Evolutionary conservation across 495 filamentous ascomycete genomes (phyloP), one percentile per base, ranked within the genome.

Genomic region (Trichoderma virens): DNA sequence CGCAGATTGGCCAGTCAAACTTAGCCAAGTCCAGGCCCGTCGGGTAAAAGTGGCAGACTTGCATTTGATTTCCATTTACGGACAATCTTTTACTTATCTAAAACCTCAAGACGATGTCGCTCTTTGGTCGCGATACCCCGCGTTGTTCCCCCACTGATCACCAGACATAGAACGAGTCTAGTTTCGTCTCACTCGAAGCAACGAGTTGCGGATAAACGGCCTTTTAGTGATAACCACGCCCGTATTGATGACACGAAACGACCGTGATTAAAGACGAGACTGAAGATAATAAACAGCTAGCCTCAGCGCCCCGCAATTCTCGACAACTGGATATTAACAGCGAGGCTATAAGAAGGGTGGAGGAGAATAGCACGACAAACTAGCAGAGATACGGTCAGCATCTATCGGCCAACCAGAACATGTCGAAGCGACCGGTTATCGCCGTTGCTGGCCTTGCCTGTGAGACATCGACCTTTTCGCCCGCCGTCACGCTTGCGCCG

Each of bases 401-500:
- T 20, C 11, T 56, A 56, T 56, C 47, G 43, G 43, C 43, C 43
- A 14, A 47, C 23, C 47, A 56, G 43, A 61, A 1, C 7, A 73
- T 76, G 74, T 45, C 65, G 18, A 31, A 43, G 20, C 77, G 71
- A 25, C 82, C 82, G 5, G 69, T 80, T 25, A 80, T 85, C 56
- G 81, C 78, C 3, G 79, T 85, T 45, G 83, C 83, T 9, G 83
- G 83, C 25, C 73, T 85, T 7, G 81, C 81, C 60, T 83, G 81
- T 64, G 83, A 85, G 69, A 84, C 80, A 6, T 85, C 83, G 11
- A 79, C 74, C 9, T 84, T 85, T 65, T 79, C 81, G 6, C 81
- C 83, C 30, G 79, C 82, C 1, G 73, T 79, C 20, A 85, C 83
- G 1, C 65, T 71, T 0, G 80, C 80, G 4, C 71, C 77, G 13